These are phyloP conservation scores for Ophiocytium majus DNA, from an alignment of 352 stramenopile genomes.

Conservation along the genomic window DNA sequence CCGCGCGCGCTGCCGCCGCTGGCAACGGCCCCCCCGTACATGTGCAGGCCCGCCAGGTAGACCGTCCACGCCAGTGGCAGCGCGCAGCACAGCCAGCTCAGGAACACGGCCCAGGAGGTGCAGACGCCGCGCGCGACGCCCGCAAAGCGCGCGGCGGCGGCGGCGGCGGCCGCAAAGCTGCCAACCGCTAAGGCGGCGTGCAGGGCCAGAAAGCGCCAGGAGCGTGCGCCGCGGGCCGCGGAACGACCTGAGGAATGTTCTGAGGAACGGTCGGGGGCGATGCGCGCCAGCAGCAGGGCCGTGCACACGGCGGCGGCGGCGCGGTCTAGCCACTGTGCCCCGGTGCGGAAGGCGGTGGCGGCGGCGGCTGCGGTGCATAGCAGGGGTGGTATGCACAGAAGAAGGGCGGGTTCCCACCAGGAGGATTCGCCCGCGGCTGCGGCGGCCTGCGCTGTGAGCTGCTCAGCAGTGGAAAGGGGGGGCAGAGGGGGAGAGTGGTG, in stretches of 20 bases:
- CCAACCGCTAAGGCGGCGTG: neutral
- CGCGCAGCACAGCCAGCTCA: constrained; percentile 23
- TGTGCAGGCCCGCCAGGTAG: constrained; percentile 4
- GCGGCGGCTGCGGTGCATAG: neutral
- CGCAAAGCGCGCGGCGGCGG: neutral
- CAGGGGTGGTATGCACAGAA: neutral
- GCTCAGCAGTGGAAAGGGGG: no score
- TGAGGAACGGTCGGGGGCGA: neutral
- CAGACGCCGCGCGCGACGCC: neutral
- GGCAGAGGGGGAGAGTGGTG: no score
- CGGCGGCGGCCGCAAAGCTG: neutral
- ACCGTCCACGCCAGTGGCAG: constrained; percentile 21
- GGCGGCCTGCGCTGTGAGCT: neutral
- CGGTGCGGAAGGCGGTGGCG: neutral
- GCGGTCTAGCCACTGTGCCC: neutral
- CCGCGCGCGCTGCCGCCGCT: no score
- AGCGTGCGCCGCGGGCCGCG: neutral
- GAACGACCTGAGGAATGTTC: neutral
- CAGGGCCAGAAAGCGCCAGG: neutral
- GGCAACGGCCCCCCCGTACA: neutral
- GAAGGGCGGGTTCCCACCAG: neutral
- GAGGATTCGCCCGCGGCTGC: neutral
- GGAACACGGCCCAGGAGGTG: constrained; percentile 26
- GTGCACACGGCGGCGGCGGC: neutral
- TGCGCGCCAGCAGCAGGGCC: constrained; percentile 18